Base-by-base conservation (phyloP, 2,329 filamentous ascomycete genomes). In the Microcera coccophila region DNA sequence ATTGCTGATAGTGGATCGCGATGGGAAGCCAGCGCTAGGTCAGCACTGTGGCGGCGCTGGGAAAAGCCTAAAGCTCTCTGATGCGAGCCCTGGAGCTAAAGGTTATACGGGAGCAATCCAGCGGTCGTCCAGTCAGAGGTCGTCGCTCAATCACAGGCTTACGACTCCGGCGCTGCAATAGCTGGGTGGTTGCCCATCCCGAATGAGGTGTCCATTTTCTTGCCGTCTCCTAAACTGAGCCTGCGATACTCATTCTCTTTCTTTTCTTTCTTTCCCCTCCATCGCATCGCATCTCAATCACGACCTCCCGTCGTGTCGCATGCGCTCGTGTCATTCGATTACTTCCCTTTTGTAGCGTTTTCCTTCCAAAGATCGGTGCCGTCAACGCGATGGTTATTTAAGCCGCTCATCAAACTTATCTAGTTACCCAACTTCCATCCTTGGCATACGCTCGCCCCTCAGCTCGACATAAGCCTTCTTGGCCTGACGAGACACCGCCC, bases 1-100 rank as follows among this genome's bases (percentile, higher is more conserved):
- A 32, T 44, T 39, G n/a, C n/a, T 28, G 38, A 42, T 36, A 41
- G 44, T 41, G 44, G 41, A 42, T 42, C 36, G 29, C 29, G 37
- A 26, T n/a, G n/a, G n/a, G n/a, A n/a, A n/a, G n/a, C n/a, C n/a
- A n/a, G n/a, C n/a, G n/a, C n/a, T n/a, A n/a, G n/a, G n/a, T n/a
- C n/a, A n/a, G n/a, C 36, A 38, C 37, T 20, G 33, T n/a, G n/a
- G n/a, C 28, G 33, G 18, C 39, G 33, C 44, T 37, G 44, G 39
- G 37, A 22, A 38, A 44, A 41, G 45, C 48, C 45, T 40, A 29
- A 43, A 26, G 28, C 18, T 28, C 46, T 17, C 43, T 36, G 21
- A 20, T 10, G 28, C 22, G 16, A 16, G 14, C 17, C 37, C 26
- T 17, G 36, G 18, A n/a, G n/a, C n/a, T n/a, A n/a, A n/a, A n/a